These are phyloP conservation scores for Meyerozyma elateridarum DNA, from an alignment of 1,139 yeast species.

Conservation along the genomic window DNA sequence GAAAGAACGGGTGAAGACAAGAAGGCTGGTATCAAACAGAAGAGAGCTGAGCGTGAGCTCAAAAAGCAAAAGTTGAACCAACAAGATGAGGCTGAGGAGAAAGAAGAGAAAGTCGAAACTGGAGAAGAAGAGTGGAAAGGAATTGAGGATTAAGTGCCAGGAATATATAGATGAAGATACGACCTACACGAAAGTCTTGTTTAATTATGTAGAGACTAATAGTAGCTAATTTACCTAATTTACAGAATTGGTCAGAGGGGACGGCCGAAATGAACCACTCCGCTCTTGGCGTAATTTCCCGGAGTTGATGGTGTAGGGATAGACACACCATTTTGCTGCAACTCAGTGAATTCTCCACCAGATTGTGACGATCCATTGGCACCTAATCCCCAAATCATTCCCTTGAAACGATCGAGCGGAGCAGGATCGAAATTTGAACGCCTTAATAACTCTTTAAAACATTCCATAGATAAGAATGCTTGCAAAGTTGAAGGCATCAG, in stretches of 20 bases:
- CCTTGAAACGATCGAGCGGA: constrained; percentile 37
- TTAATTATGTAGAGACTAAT: no score
- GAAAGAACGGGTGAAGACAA: constrained; percentile 52
- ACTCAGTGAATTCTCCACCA: constrained; percentile 12
- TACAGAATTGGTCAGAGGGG: constrained; percentile 20
- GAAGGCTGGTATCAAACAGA: constrained; percentile 49
- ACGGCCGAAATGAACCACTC: constrained; percentile 32
- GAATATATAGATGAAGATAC: no score
- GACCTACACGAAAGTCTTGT: no score
- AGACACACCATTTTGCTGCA: constrained; percentile 13
- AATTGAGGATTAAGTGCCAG: constrained; percentile 7
- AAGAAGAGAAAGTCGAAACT: constrained; percentile 22
- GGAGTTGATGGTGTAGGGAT: constrained; percentile 22
- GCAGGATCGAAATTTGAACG: constrained; percentile 32
- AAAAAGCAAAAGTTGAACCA: constrained; percentile 17
- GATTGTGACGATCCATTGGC: constrained; percentile 17
- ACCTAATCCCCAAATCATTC: constrained; percentile 52
- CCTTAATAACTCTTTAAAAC: constrained; percentile 52
- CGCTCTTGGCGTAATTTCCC: constrained; percentile 18
- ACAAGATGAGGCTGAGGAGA: constrained; percentile 26
- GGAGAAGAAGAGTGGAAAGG: constrained; percentile 10
- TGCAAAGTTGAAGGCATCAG: constrained; percentile 46
- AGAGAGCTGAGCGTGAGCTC: constrained; percentile 42
- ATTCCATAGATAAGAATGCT: constrained; percentile 54
- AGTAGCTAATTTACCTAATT: no score